phyloP scores from a whole-genome alignment of 1,139 yeast genomes.

The Pichia sp. region DNA sequence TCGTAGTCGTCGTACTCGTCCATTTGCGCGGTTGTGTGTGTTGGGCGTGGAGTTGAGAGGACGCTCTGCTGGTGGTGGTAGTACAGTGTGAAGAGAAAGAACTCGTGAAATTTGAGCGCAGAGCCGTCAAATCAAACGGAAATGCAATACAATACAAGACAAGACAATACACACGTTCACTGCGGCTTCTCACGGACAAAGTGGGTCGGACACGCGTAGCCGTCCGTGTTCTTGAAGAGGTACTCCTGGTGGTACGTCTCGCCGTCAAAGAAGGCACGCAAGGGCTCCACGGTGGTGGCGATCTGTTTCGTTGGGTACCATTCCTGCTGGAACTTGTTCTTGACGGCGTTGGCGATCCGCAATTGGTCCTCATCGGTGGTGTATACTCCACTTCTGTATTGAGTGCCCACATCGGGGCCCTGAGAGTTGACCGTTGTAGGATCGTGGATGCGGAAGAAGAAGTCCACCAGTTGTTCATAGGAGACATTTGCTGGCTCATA shows the following conservation, averaged over 20 bases:
- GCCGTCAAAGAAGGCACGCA: slow-evolving; percentile 76
- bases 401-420: slow-evolving; percentile 81
- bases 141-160: not conserved
- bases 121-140: not conserved
- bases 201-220: slow-evolving; percentile 88
- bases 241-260: slow-evolving; percentile 90
- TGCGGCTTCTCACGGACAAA: slow-evolving; percentile 39
- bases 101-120: not conserved
- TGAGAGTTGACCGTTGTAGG: slow-evolving; percentile 57
- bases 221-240: slow-evolving; percentile 68
- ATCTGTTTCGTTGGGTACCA: slow-evolving; percentile 47
- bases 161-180: not conserved
- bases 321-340: slow-evolving; percentile 37
- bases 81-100: not conserved
- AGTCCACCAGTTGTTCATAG: slow-evolving; percentile 61
- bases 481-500: slow-evolving; percentile 63
- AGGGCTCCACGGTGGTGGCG: slow-evolving; percentile 64
- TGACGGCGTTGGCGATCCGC: slow-evolving; percentile 33
- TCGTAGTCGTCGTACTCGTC: slow-evolving; percentile 9
- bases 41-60: not conserved
- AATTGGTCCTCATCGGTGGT: slow-evolving; percentile 48
- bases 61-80: not conserved
- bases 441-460: slow-evolving; percentile 89
- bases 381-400: slow-evolving; percentile 75
- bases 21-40: not conserved